Evolutionary conservation across 2,329 filamentous ascomycete species (phyloP), one percentile per base, ranked within the genome.

Genomic region (Fusarium musae): DNA sequence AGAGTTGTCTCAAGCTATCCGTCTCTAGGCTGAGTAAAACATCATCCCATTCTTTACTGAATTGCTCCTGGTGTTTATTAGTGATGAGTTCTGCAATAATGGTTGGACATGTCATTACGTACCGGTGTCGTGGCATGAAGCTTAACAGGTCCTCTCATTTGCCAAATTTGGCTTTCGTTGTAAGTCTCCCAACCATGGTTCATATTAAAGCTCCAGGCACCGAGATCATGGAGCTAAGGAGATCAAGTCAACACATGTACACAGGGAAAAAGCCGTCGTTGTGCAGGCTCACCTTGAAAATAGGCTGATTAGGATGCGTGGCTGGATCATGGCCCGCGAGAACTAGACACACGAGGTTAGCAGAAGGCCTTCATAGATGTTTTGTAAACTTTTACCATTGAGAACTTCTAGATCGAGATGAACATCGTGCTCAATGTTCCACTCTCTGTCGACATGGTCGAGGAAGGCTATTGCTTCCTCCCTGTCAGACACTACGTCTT

Each of bases 371-470:
- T 2, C 9, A 39, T 3, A 15, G 9, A 26, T 32, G 21, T 9
- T 32, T 15, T 26, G 19, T 4, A 34, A 16, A 64, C 73, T 28
- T 73, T 34, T 74, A 81, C 80, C 68, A 34, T 82, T 82, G 5
- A 69, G 46, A 44, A 76, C 74, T 52, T 82, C 80, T 9, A 81
- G 50, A 50, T 81, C 79, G 11, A 78, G 66, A 52, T 80, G 79
- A 34, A 80, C 62, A 46, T 81, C 79, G 44, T 80, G 75, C 3
- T 69, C 63, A n/a, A 74, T 56, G 26, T 43, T 15, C 15, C 28
- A 62, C 16, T 56, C 37, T 9, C 39, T 23, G 28, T 70, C 67
- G 1, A 76, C 40, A 4, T 37, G 10, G 10, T 66, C 37, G 7
- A 73, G 36, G 32, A 75, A 66, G 5, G 40, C 34, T 3, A 58